Conservation (phyloP, 2,329 filamentous ascomycete genomes). For the Ophiostoma piceae region DNA sequence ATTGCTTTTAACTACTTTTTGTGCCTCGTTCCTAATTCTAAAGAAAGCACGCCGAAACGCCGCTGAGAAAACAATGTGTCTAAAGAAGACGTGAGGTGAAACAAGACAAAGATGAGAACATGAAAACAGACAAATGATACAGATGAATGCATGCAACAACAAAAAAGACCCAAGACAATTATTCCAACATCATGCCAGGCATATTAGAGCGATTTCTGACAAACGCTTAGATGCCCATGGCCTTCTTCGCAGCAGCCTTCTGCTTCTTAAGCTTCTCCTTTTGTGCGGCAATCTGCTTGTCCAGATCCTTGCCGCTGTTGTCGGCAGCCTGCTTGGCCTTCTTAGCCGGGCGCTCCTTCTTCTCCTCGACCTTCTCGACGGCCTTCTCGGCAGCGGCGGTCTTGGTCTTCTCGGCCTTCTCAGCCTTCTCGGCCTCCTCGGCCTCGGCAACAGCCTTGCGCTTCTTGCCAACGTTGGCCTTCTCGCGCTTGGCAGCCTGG, state of each 20-base stretch:
- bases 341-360: slow-evolving; percentile 40
- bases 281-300: slow-evolving; percentile 55
- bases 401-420: slow-evolving; percentile 45
- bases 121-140: slow-evolving; percentile 10
- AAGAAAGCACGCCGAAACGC: slow-evolving; percentile 19
- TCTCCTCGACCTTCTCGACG: slow-evolving; percentile 40
- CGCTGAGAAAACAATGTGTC: slow-evolving; percentile 1
- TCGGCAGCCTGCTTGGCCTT: slow-evolving; percentile 38
- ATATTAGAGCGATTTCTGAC: no score
- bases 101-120: not conserved
- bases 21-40: slow-evolving; percentile 15
- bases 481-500: slow-evolving; percentile 37
- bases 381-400: slow-evolving; percentile 46
- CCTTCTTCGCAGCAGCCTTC: slow-evolving; percentile 49
- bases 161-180: not conserved
- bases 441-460: slow-evolving; percentile 44
- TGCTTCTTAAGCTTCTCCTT: slow-evolving; percentile 55
- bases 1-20: slow-evolving; percentile 17
- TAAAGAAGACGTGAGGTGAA: slow-evolving; percentile 1
- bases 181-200: slow-evolving; percentile 4
- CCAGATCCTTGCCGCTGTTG: slow-evolving; percentile 48
- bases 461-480: slow-evolving; percentile 61
- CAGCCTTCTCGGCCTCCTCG: slow-evolving; percentile 38
- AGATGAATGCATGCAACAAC: slow-evolving; percentile 7
- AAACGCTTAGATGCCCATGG: slow-evolving; percentile 23